Evolutionary conservation across 257 asterid genomes (phyloP).

Genomic region (Nicotiana otophora): DNA sequence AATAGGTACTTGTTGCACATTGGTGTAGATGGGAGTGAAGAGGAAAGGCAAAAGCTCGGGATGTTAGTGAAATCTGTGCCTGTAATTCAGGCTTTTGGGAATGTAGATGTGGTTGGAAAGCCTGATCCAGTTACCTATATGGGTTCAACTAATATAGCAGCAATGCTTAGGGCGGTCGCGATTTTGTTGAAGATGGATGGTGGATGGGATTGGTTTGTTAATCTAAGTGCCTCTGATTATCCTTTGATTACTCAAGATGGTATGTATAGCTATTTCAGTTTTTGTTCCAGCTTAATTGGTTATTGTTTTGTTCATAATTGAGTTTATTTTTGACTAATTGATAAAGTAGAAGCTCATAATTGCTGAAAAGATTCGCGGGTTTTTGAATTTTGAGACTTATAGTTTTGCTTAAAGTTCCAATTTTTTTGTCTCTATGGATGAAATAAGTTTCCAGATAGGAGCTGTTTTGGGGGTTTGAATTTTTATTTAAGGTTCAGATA

Average conservation of each 20-base stretch:
- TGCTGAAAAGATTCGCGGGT: background rate
- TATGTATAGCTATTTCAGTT: slow-evolving; percentile 28
- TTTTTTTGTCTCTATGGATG: background rate
- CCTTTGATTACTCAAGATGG: slow-evolving; percentile 95
- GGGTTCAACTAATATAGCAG: slow-evolving; percentile 87
- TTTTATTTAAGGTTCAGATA: background rate
- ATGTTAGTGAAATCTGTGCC: slow-evolving; percentile 68
- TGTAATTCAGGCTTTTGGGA: slow-evolving; percentile 70
- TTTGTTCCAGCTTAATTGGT: slow-evolving; percentile 7
- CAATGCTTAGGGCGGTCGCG: slow-evolving; percentile 74
- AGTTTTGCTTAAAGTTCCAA: background rate
- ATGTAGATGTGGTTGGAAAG: slow-evolving; percentile 93
- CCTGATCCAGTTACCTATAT: slow-evolving; percentile 92
- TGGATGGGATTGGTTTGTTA: slow-evolving; percentile 96
- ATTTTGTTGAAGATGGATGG: slow-evolving; percentile 72
- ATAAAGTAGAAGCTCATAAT: background rate
- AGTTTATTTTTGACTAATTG: background rate
- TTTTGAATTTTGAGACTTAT: background rate
- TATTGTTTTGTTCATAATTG: slow-evolving; percentile 5
- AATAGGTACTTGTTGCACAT: slow-evolving; percentile 89
- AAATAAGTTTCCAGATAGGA: background rate
- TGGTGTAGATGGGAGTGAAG: slow-evolving; percentile 61
- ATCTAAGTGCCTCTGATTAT: slow-evolving; percentile 84
- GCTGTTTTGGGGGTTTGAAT: background rate
- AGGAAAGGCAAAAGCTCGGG: slow-evolving; percentile 67